Evolutionary conservation across 352 stramenopile species (phyloP).

Genomic region (Pythium phragmiticola): DNA sequence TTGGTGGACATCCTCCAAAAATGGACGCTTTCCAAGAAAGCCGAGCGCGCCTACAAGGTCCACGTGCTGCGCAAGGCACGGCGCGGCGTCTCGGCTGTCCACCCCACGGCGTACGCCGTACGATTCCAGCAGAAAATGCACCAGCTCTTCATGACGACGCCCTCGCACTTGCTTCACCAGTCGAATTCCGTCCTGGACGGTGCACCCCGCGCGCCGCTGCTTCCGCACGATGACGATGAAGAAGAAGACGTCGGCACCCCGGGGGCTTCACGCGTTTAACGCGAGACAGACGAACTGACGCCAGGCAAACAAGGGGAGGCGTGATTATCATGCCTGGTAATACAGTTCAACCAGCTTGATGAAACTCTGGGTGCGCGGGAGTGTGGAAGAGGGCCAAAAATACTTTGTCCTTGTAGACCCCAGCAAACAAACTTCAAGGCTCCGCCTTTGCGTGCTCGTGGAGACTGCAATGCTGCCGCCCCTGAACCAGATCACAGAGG

Average conservation of each 20-base stretch:
- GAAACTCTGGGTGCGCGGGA: too few species aligned
- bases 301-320: too few species aligned
- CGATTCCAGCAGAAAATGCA: conserved; percentile 87
- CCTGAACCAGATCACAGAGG: conserved; percentile 5
- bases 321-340: conserved; percentile 6
- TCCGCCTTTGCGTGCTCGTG: background rate
- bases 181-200: conserved; percentile 30
- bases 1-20: conserved; percentile 89
- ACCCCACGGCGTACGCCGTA: conserved; percentile 62
- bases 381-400: background rate
- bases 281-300: background rate
- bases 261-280: background rate
- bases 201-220: background rate
- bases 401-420: background rate
- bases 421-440: background rate
- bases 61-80: conserved; percentile 67
- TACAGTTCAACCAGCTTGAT: background rate
- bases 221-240: conserved; percentile 9
- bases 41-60: conserved; percentile 84
- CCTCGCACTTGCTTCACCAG: conserved; percentile 20
- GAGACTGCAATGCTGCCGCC: conserved; percentile 4
- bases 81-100: conserved; percentile 74
- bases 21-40: conserved; percentile 80
- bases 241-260: conserved; percentile 11
- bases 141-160: conserved; percentile 72